Conservation (phyloP, 2,329 filamentous ascomycete genomes). For the Aureobasidium sp. region DNA sequence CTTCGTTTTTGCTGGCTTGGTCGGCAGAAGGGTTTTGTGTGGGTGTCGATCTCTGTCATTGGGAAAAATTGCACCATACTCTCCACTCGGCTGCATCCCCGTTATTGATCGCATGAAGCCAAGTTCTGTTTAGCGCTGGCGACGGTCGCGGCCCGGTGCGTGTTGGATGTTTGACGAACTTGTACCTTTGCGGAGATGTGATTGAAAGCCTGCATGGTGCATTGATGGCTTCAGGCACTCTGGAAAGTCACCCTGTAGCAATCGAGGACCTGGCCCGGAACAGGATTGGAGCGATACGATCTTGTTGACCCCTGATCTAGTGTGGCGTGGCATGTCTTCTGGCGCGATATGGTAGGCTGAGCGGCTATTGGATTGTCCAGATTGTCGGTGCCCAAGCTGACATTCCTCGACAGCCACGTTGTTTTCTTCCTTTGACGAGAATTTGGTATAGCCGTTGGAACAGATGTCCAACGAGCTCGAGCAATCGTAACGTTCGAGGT, state of each 20-base stretch:
- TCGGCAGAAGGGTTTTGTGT: not conserved
- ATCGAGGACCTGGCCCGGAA: not conserved
- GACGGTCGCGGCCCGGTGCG: not conserved
- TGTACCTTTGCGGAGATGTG: not conserved
- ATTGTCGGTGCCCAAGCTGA: conserved; percentile 1
- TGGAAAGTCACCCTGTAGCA: not conserved
- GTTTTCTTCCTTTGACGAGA: not conserved
- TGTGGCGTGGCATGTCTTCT: not conserved
- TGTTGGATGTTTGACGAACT: not conserved
- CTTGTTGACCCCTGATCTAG: conserved; percentile 6
- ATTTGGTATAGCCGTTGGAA: not conserved
- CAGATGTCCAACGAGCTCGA: not conserved
- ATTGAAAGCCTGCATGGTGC: conserved; percentile 1
- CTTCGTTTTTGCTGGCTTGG: not conserved
- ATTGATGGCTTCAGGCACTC: not conserved
- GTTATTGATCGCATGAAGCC: not conserved
- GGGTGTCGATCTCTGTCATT: not conserved
- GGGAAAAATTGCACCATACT: not conserved
- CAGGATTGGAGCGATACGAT: not conserved
- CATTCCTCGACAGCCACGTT: not conserved
- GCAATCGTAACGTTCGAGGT: not conserved
- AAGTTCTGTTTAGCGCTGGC: not conserved
- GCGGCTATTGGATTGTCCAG: not conserved
- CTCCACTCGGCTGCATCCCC: conserved; percentile 7
- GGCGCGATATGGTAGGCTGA: not conserved